phyloP scores from a whole-genome alignment of 495 filamentous ascomycete species.

The Rhizodiscina lignyota region DNA sequence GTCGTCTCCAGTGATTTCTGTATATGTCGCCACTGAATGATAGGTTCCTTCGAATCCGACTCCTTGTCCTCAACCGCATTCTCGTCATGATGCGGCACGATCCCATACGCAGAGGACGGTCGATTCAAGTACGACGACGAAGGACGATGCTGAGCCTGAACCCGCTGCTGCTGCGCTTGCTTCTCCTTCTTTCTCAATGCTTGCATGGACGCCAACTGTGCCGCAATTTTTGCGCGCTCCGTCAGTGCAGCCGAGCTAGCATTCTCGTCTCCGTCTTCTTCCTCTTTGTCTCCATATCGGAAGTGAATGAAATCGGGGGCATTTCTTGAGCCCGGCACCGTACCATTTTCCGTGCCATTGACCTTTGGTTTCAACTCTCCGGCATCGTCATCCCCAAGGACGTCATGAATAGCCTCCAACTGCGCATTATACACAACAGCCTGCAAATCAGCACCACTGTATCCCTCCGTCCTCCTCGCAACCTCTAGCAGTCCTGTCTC shows the following conservation, averaged over 20 bases:
- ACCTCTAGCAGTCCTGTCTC: conserved; percentile 42
- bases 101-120: no score
- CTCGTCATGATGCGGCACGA: conserved; percentile 4
- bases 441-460: conserved; percentile 86
- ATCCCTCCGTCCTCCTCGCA: conserved; percentile 68
- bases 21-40: conserved; percentile 79
- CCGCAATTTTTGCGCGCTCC: conserved; percentile 52
- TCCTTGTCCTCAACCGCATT: conserved; percentile 12
- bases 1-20: conserved; percentile 60
- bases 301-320: conserved; percentile 59
- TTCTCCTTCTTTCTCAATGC: conserved; percentile 41
- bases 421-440: conserved; percentile 93
- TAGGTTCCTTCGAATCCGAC: conserved; percentile 45
- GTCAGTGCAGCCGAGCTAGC: conserved; percentile 24
- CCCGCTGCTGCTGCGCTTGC: conserved; percentile 13
- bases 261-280: not conserved
- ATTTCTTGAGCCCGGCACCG: conserved; percentile 21
- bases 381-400: conserved; percentile 49
- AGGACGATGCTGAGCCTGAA: conserved; percentile 1
- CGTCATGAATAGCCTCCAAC: conserved; percentile 88
- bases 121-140: conserved; percentile 4
- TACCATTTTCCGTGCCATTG: conserved; percentile 8
- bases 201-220: conserved; percentile 61
- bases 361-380: conserved; percentile 13
- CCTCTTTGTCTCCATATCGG: conserved; percentile 41